Conservation (phyloP, 2,329 filamentous ascomycete species). For the Domatiomyces globalis region DNA sequence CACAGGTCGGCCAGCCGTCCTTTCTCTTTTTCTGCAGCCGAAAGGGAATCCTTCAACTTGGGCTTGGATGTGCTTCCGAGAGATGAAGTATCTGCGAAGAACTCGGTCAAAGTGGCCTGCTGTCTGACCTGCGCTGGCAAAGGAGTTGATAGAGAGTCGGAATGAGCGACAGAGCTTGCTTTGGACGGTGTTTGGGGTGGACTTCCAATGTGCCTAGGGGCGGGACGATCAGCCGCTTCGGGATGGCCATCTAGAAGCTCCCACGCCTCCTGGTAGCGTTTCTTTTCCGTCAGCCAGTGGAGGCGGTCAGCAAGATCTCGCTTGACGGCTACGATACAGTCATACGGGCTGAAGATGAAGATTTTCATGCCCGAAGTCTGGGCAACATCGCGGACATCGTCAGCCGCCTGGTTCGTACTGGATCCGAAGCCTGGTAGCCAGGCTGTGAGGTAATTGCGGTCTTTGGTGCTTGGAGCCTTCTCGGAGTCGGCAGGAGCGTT, state of each 20-base stretch:
- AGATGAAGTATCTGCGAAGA: conserved; percentile 57
- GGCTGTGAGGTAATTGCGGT: conserved; percentile 42
- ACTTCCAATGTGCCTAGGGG: conserved; percentile 26
- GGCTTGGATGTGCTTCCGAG: conserved; percentile 44
- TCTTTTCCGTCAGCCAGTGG: conserved; percentile 67
- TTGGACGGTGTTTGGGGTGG: conserved; percentile 29
- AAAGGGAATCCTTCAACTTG: conserved; percentile 29
- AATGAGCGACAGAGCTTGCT: conserved; percentile 14
- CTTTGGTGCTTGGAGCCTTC: conserved; percentile 34
- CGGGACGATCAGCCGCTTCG: conserved; percentile 40
- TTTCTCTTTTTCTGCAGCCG: conserved; percentile 71
- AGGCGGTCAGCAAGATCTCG: conserved; percentile 76
- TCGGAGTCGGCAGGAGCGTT: conserved; percentile 37
- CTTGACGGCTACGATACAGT: conserved; percentile 84
- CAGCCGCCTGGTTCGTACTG: conserved; percentile 24
- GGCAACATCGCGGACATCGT: conserved; percentile 35
- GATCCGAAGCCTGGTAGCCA: conserved; percentile 33
- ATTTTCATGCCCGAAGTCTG: conserved; percentile 56
- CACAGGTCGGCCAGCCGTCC: conserved; percentile 81
- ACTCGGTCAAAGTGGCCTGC: conserved; percentile 43
- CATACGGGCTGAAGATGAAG: conserved; percentile 91
- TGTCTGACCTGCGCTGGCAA: conserved; percentile 23
- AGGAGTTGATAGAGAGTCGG: conserved; percentile 18
- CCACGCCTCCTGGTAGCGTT: conserved; percentile 76
- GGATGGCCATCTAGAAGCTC: conserved; percentile 78